Evolutionary conservation across 106 monocot genomes (phyloP), one percentile per base, ranked within the genome.

Genomic region (Dendrobium officinale): DNA sequence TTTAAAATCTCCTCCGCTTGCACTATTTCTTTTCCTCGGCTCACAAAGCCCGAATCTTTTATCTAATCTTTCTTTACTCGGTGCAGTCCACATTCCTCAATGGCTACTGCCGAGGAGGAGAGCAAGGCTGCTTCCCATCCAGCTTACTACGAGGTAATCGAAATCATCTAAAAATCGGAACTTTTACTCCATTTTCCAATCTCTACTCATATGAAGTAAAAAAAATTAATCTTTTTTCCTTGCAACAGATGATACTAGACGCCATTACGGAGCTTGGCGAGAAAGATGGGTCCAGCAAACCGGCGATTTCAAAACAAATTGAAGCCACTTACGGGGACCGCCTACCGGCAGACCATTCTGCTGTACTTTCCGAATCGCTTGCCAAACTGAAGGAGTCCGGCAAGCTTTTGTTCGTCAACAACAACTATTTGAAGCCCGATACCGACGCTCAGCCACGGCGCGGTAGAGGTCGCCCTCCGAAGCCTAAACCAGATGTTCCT

Each of bases 251-350:
- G 93, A 96, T 96, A 80, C 37, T 92, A 66, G 81, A 48, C 7
- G 93, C 95, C 49, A 87, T 96, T 43, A 73, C 66, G 5, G 83
- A 83, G 24, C 82, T 96, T 29, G 78, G 88, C 72, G 91, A 91
- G 48, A 82, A 86, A 77, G 77, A 26, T 17, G 95, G 95, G 10
- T 88, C 93, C 79, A 91, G 83, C 87, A 93, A 91, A 77, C 81
- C 86, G 49, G 82, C 86, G 51, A 96, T 96, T n/a, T 82, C 86
- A 15, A 90, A 85, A 78, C 79, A 88, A 88, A 96, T 96, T 42
- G 91, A 89, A 41, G 82, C 87, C 0, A 81, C 82, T 77, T 85
- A 96, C 79, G 86, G 76, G 9, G 80, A 78, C 10, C 88, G 86
- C 42, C 86, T 93, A 22, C 85, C 91, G 22, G 75, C 79, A 59